Conservation (phyloP, 148 eudicot genomes). For the Arctostaphylos glauca region DNA sequence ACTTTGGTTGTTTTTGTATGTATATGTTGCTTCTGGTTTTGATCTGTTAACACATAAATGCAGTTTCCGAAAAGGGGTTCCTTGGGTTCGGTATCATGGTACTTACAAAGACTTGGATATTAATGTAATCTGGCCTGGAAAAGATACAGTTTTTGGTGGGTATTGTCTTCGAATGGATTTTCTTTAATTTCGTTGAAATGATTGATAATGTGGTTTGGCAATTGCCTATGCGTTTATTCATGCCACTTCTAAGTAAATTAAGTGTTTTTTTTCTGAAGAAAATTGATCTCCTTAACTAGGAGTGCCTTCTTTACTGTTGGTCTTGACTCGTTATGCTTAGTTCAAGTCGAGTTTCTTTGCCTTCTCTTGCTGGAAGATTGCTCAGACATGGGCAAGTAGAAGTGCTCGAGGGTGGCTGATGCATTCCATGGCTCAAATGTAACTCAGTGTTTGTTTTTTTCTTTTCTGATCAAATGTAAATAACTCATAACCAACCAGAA, state of each 20-base stretch:
- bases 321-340: not conserved
- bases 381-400: not conserved
- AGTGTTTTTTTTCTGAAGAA: not conserved
- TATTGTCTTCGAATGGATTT: conserved; percentile 13
- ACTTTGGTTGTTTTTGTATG: no score
- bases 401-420: not conserved
- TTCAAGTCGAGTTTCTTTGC: not conserved
- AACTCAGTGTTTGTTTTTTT: not conserved
- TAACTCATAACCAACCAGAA: not conserved
- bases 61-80: conserved; percentile 89
- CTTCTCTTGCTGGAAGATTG: conserved; percentile 10
- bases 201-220: conserved; percentile 4
- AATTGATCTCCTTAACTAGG: not conserved
- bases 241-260: not conserved
- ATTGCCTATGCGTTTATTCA: not conserved
- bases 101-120: conserved; percentile 68
- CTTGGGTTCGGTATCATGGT: conserved; percentile 90
- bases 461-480: not conserved
- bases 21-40: not conserved
- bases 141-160: conserved; percentile 76
- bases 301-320: conserved; percentile 1
- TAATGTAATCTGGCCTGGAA: conserved; percentile 85
- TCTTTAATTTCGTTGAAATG: not conserved
- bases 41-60: conserved; percentile 15
- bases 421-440: conserved; percentile 5